Percentiles rank a stretch among this genome's conserved stretches.
These are phyloP conservation scores for Cutaneotrichosporon cutaneum DNA, from an alignment of 1,284 basidiomycete genomes.

Conservation along the genomic window DNA sequence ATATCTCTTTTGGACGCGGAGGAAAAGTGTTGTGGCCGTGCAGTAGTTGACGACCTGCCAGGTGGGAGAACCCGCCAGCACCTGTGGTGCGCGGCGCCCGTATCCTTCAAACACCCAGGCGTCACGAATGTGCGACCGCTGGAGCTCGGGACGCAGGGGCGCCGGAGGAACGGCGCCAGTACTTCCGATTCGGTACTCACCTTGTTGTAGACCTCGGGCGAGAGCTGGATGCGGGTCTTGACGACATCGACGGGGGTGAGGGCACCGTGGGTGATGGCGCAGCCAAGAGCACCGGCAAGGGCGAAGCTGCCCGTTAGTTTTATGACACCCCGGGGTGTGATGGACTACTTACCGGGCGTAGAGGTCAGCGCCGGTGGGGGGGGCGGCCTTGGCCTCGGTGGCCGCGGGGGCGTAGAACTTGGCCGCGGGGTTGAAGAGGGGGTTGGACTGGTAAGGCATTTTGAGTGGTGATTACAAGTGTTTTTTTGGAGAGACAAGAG, in stretches of 20 bases:
- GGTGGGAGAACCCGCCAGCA: no score
- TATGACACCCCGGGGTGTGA: neutral
- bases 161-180: neutral
- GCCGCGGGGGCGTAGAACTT: conserved; percentile 53
- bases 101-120: neutral
- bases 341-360: conserved; percentile 53
- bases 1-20: no score
- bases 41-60: no score
- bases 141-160: neutral
- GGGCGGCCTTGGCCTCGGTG: conserved; percentile 46
- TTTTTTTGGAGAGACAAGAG: conserved; percentile 1
- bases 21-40: no score
- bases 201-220: conserved; percentile 60
- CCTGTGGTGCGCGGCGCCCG: neutral
- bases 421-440: conserved; percentile 42
- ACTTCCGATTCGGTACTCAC: conserved; percentile 38
- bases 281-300: conserved; percentile 85
- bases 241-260: conserved; percentile 91
- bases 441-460: conserved; percentile 21
- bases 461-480: conserved; percentile 11
- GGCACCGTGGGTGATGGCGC: conserved; percentile 89
- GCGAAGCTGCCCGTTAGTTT: conserved; percentile 52
- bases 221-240: conserved; percentile 97
- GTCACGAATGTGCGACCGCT: neutral
- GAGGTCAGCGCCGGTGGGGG: conserved; percentile 54